Conservation (phyloP, 345 rosid genomes). For the Dipteronia dyeriana region DNA sequence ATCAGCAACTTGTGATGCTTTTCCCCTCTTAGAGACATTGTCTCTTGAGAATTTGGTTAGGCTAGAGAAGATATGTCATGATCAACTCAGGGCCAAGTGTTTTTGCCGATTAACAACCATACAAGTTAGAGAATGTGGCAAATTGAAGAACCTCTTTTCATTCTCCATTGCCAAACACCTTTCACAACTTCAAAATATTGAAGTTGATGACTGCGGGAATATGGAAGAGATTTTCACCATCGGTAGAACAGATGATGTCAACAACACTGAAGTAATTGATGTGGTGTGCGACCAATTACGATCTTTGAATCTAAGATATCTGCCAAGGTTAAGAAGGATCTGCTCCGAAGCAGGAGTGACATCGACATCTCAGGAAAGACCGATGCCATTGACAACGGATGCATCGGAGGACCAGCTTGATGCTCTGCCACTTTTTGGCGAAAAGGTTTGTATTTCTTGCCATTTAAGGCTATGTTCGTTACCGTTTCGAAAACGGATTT, state of each 20-base stretch:
- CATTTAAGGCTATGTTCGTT: too few relatives aligned
- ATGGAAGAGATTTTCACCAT: slow-evolving; percentile 14
- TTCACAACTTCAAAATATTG: slow-evolving; percentile 17
- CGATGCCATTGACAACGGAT: slow-evolving; percentile 4
- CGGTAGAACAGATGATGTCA: background rate
- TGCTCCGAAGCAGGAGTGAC: background rate
- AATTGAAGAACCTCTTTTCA: slow-evolving; percentile 27
- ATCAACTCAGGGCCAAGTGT: background rate
- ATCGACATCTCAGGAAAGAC: background rate
- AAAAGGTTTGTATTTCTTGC: background rate
- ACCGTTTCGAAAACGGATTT: too few relatives aligned
- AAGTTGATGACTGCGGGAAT: slow-evolving; percentile 14
- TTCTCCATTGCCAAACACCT: slow-evolving; percentile 22
- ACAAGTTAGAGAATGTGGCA: slow-evolving; percentile 9
- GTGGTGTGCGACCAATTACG: background rate
- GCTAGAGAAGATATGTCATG: slow-evolving; percentile 10
- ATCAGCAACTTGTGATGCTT: background rate
- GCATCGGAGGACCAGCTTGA: background rate
- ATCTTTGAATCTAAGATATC: background rate
- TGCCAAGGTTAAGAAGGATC: slow-evolving; percentile 13
- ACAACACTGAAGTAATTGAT: background rate
- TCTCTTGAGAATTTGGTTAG: background rate
- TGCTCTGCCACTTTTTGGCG: background rate
- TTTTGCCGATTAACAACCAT: slow-evolving; percentile 16
- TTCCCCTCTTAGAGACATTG: slow-evolving; percentile 14